Evolutionary conservation across 805 yeast genomes (phyloP).

Genomic region (Yamadazyma laniorum): DNA sequence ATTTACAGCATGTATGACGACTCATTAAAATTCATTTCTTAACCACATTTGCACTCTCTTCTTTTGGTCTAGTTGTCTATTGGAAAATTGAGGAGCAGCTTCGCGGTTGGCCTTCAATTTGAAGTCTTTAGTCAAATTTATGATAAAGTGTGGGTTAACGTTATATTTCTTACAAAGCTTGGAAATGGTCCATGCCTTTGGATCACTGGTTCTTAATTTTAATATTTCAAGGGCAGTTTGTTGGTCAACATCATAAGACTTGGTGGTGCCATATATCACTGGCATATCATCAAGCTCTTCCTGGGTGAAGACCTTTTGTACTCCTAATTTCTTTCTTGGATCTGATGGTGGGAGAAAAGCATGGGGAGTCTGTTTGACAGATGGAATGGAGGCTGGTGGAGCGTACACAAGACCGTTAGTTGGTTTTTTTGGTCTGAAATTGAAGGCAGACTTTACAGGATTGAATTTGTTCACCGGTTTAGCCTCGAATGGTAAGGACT

Average conservation of each 20-base stretch:
- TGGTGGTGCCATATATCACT: constrained; percentile 36
- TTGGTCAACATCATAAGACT: constrained; percentile 53
- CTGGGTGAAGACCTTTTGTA: constrained; percentile 27
- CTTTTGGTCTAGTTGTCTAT: constrained; percentile 49
- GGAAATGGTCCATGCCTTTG: constrained; percentile 60
- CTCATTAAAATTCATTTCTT: constrained; percentile 46
- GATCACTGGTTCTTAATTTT: constrained; percentile 54
- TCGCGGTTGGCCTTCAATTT: constrained; percentile 24
- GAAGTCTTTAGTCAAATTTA: constrained; percentile 22
- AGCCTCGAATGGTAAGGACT: constrained; percentile 30
- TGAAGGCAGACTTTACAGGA: constrained; percentile 60
- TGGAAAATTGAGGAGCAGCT: neutral
- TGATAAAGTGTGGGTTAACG: constrained; percentile 36
- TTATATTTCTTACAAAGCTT: constrained; percentile 59
- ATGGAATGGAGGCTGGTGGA: constrained; percentile 56
- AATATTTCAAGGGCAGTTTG: constrained; percentile 57
- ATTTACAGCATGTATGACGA: constrained; percentile 4
- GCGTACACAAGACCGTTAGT: constrained; percentile 61
- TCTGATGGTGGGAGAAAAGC: constrained; percentile 65
- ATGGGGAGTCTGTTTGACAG: constrained; percentile 60
- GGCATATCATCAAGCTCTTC: constrained; percentile 41
- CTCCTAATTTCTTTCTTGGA: constrained; percentile 46
- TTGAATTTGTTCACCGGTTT: constrained; percentile 57
- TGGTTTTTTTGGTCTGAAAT: constrained; percentile 49
- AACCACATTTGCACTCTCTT: constrained; percentile 66